Percentiles rank a stretch among this genome's conserved stretches.
Conservation (phyloP, 139 green algal genomes). For the Closterium sp. region DNA sequence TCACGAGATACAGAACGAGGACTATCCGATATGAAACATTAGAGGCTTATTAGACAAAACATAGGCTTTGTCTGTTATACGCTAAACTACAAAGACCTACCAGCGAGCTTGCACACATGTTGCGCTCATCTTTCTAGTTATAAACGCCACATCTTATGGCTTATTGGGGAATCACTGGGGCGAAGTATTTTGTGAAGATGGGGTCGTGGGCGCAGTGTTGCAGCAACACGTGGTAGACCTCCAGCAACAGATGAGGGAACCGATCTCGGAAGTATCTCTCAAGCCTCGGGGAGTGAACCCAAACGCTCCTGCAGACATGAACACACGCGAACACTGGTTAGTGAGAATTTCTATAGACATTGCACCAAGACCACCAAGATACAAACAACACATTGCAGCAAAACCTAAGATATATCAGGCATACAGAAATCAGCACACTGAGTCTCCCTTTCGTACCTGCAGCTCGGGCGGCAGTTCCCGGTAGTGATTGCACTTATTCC, state of each 20-base stretch:
- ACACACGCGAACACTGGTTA: not conserved
- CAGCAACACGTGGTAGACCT: conserved; percentile 69
- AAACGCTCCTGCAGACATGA: conserved; percentile 30
- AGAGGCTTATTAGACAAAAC: too few species aligned
- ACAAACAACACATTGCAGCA: too few species aligned
- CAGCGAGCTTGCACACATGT: too few species aligned
- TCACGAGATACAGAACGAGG: too few species aligned
- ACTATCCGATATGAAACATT: too few species aligned
- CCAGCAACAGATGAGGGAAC: conserved; percentile 83
- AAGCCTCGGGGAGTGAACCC: conserved; percentile 35
- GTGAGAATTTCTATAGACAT: too few species aligned
- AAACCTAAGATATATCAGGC: too few species aligned
- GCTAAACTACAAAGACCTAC: too few species aligned
- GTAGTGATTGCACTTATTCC: conserved; percentile 98
- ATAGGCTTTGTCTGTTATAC: too few species aligned
- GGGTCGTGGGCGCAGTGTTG: conserved; percentile 23
- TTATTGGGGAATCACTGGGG: not conserved
- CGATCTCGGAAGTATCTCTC: conserved; percentile 74
- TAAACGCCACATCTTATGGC: not conserved
- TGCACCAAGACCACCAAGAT: too few species aligned
- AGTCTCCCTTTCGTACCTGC: conserved; percentile 31
- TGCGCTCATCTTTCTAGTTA: too few species aligned
- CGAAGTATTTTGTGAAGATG: conserved; percentile 30
- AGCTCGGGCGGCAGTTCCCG: conserved; percentile 78
- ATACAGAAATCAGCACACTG: too few species aligned